These are phyloP conservation scores for Alopecurus myosuroides DNA, from an alignment of 176 grass and related monocot genomes.

Conservation along the genomic window DNA sequence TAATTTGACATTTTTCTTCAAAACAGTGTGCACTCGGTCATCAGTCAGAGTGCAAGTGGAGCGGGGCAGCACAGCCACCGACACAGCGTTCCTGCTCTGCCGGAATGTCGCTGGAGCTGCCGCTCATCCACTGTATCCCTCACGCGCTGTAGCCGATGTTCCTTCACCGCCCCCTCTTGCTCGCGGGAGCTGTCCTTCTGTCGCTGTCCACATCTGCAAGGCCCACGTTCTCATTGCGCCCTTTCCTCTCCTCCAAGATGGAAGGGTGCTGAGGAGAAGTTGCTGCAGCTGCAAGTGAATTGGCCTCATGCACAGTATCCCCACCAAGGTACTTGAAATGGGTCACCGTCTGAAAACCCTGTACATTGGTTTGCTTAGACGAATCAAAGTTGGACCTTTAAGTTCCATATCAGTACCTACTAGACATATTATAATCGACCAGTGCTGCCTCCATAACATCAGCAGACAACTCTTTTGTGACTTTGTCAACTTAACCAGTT, in stretches of 20 bases:
- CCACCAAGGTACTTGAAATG: background rate
- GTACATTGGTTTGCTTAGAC: background rate
- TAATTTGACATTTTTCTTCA: background rate
- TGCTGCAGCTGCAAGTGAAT: too few species aligned
- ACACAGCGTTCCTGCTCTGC: too few species aligned
- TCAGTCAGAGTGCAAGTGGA: background rate
- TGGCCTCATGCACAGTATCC: too few species aligned
- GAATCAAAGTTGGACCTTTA: background rate
- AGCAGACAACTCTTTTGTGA: background rate
- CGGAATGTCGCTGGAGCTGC: too few species aligned
- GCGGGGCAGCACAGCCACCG: background rate
- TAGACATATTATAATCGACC: background rate
- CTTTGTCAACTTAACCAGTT: background rate
- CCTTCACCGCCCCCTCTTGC: too few species aligned
- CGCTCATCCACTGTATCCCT: too few species aligned
- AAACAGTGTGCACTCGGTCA: background rate
- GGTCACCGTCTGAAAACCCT: background rate
- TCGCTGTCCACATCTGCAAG: background rate
- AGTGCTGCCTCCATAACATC: background rate
- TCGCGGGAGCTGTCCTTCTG: too few species aligned
- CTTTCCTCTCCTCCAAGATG: too few species aligned
- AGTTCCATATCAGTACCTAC: background rate
- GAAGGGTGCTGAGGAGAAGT: too few species aligned
- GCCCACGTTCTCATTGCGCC: background rate
- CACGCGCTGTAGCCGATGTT: too few species aligned